phyloP scores from a whole-genome alignment of 352 stramenopile genomes.

The Phytophthora sp. region DNA sequence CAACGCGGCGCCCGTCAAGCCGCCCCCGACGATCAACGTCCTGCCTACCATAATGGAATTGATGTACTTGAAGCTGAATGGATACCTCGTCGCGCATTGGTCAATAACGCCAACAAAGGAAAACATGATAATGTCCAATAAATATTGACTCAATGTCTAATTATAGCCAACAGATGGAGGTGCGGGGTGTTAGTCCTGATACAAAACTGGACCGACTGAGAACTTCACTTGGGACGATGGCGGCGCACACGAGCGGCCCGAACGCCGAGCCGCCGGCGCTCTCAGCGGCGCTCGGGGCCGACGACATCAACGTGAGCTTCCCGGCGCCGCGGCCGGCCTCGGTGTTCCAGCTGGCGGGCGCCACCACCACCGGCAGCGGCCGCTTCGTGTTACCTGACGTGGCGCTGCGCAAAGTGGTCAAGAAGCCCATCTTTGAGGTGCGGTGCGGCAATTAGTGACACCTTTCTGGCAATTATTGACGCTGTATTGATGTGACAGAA shows the following conservation, averaged over 20 bases:
- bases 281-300: conserved; percentile 24
- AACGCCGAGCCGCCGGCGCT: conserved; percentile 28
- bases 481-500: conserved; percentile 43
- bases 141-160: neutral
- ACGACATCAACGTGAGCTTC: conserved; percentile 45
- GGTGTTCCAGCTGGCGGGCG: conserved; percentile 50
- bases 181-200: conserved; percentile 29
- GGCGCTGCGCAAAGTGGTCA: conserved; percentile 69
- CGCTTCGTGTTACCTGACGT: conserved; percentile 60
- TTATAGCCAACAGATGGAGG: conserved; percentile 33
- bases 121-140: conserved; percentile 19
- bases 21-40: conserved; percentile 68
- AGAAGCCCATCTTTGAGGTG: conserved; percentile 81
- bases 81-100: conserved; percentile 23
- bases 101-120: conserved; percentile 7
- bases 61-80: conserved; percentile 31
- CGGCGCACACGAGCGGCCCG: conserved; percentile 25
- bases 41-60: conserved; percentile 36
- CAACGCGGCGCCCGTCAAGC: conserved; percentile 63
- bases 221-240: conserved; percentile 35
- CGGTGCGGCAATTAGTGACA: conserved; percentile 9
- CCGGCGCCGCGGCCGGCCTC: conserved; percentile 33
- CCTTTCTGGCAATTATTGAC: conserved; percentile 12
- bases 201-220: conserved; percentile 25
- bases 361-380: conserved; percentile 21